These are phyloP conservation scores for Aspergillus terreus DNA, from an alignment of 2,329 filamentous ascomycete genomes.

Conservation along the genomic window DNA sequence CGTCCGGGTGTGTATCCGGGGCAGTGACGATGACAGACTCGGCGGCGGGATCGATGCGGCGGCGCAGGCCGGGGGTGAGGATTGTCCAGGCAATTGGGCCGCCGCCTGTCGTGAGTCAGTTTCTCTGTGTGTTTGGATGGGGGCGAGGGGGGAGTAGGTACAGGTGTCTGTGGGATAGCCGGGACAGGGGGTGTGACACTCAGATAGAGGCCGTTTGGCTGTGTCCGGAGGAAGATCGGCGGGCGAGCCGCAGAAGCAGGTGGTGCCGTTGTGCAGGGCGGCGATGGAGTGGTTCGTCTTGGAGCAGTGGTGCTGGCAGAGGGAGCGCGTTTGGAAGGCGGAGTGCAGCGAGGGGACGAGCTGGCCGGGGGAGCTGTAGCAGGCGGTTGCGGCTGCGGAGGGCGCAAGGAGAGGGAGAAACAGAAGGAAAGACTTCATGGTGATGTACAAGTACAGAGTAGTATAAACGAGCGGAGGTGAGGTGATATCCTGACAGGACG, in stretches of 20 bases:
- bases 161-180: slow-evolving; percentile 19
- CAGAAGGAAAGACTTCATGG: not conserved
- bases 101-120: slow-evolving; percentile 2
- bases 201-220: slow-evolving; percentile 10
- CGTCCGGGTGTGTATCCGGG: slow-evolving; percentile 14
- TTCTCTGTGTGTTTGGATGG: no score
- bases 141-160: slow-evolving; percentile 9
- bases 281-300: not conserved
- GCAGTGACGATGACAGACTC: slow-evolving; percentile 13
- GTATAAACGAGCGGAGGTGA: no score
- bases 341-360: not conserved
- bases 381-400: not conserved
- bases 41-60: not conserved
- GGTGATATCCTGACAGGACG: no score
- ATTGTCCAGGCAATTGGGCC: slow-evolving; percentile 15
- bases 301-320: not conserved
- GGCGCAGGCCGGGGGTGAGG: slow-evolving; percentile 11
- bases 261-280: not conserved
- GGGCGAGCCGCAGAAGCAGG: slow-evolving; percentile 9
- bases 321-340: not conserved
- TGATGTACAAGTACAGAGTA: not conserved
- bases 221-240: slow-evolving; percentile 6
- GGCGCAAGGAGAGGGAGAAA: not conserved
- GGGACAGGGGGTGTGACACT: slow-evolving; percentile 18
- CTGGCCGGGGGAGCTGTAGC: not conserved